Conservation (phyloP, 208 protist genomes). For the Leishmania major region DNA sequence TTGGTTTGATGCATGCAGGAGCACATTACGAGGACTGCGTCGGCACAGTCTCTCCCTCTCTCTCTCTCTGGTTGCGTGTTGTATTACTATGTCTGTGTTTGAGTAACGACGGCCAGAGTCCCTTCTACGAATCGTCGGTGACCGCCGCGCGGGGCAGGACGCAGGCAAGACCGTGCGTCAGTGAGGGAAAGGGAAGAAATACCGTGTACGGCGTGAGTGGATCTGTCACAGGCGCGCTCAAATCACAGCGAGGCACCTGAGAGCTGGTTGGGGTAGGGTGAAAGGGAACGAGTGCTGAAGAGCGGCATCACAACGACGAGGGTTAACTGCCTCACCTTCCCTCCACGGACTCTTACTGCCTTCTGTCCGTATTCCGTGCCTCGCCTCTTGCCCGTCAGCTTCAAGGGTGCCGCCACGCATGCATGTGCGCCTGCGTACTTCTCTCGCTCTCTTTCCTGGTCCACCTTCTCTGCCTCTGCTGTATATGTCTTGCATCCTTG, state of each 20-base stretch:
- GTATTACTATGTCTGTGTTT: neutral
- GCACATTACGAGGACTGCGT: neutral
- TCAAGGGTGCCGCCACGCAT: neutral
- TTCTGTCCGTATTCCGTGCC: neutral
- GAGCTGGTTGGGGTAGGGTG: neutral
- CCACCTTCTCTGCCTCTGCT: slow-evolving; percentile 1
- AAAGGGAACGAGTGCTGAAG: neutral
- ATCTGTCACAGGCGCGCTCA: neutral
- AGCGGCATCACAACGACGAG: neutral
- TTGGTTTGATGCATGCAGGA: neutral
- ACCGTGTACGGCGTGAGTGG: neutral
- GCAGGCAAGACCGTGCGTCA: neutral
- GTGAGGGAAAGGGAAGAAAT: neutral
- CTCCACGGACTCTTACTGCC: neutral
- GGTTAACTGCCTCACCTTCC: neutral
- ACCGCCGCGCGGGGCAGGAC: neutral
- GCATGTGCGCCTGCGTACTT: neutral
- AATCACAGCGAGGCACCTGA: neutral
- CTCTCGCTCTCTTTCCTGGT: neutral
- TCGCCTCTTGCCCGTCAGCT: neutral
- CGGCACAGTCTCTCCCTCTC: neutral
- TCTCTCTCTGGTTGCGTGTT: neutral
- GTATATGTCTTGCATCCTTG: neutral
- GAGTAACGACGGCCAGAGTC: neutral
- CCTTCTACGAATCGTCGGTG: neutral